phyloP scores from a whole-genome alignment of 106 monocot species.

The Gastrodia elata region DNA sequence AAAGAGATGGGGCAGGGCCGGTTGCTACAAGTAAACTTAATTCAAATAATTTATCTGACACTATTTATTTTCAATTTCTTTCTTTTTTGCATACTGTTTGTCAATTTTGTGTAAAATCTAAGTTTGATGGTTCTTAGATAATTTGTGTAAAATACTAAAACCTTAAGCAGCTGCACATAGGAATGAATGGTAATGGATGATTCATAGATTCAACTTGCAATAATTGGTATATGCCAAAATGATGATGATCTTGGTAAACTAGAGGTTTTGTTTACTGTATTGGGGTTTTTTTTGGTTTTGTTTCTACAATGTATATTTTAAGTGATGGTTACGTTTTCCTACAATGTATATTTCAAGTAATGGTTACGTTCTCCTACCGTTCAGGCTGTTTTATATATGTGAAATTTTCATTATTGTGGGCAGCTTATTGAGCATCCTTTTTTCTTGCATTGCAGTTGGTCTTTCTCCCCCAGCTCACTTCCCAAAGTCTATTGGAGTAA shows the following conservation, averaged over 20 bases:
- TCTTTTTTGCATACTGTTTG: not conserved
- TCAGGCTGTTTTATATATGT: not conserved
- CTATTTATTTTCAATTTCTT: too few relatives aligned
- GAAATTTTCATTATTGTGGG: not conserved
- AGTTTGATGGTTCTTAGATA: not conserved
- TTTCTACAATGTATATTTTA: not conserved
- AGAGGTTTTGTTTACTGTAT: not conserved
- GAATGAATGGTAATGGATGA: too few relatives aligned
- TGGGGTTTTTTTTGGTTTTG: not conserved
- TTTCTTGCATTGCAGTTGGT: not conserved
- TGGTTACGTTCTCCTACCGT: not conserved
- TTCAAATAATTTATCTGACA: too few relatives aligned
- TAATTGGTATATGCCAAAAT: not conserved
- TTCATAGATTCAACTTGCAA: not conserved
- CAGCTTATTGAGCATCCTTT: not conserved
- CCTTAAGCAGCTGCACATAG: too few relatives aligned
- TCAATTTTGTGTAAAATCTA: not conserved
- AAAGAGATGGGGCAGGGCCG: too few relatives aligned
- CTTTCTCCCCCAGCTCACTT: not conserved
- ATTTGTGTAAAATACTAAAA: not conserved
- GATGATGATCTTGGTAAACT: not conserved
- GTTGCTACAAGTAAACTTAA: too few relatives aligned
- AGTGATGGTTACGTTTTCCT: not conserved
- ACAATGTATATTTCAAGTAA: not conserved
- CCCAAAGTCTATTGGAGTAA: not conserved